Percentiles rank a stretch among this genome's conserved stretches.
Evolutionary conservation across 441 rosid species (phyloP).

Genomic region (Flueggea neowawraea): DNA sequence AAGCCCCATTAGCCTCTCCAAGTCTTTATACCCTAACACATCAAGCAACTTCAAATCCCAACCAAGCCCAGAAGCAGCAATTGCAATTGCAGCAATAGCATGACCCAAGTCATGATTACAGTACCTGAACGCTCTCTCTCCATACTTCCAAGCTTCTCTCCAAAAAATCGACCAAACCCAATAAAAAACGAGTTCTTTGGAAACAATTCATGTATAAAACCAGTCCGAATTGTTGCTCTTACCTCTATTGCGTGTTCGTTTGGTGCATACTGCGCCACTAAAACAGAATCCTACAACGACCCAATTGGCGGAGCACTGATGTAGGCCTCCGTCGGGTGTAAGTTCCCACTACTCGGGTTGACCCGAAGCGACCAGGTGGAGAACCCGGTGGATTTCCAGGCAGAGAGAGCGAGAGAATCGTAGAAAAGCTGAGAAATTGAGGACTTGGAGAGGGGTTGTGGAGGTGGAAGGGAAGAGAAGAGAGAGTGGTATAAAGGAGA

Average conservation of each 20-base stretch:
- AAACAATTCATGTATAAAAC: conserved; percentile 38
- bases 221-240: conserved; percentile 46
- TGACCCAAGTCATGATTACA: conserved; percentile 93
- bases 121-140: conserved; percentile 81
- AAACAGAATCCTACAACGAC: conserved; percentile 41
- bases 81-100: conserved; percentile 63
- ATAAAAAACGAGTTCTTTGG: conserved; percentile 58
- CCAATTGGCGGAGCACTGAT: conserved; percentile 59
- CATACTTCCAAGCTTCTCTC: conserved; percentile 98
- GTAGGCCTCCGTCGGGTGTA: conserved; percentile 84
- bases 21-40: conserved; percentile 60
- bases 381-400: conserved; percentile 75
- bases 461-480: conserved; percentile 57
- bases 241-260: conserved; percentile 78
- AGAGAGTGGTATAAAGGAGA: conserved; percentile 50
- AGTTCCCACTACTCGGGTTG: conserved; percentile 93
- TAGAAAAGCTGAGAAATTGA: conserved; percentile 63
- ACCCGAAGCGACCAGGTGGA: conserved; percentile 96
- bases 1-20: conserved; percentile 58
- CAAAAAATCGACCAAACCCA: conserved; percentile 77
- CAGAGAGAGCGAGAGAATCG: conserved; percentile 82
- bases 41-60: conserved; percentile 93
- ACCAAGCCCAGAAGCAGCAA: conserved; percentile 81
- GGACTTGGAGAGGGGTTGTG: conserved; percentile 45
- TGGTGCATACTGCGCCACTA: conserved; percentile 81